Percentiles rank a stretch among this genome's conserved stretches.
Conservation (phyloP, 2,329 filamentous ascomycete genomes). For the Diaporthe citri region DNA sequence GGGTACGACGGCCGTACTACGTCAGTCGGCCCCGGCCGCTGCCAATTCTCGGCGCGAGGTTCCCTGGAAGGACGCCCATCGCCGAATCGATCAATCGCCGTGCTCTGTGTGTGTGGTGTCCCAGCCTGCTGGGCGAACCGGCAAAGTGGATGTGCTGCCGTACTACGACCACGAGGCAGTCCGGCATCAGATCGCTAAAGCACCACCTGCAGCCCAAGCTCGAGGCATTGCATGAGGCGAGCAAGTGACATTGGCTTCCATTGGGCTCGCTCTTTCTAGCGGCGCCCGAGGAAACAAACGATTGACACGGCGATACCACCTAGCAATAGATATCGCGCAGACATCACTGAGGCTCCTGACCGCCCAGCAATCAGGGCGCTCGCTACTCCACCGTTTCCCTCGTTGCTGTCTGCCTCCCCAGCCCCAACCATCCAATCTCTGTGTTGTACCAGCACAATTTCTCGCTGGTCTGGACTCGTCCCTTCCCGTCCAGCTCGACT, state of each 20-base stretch:
- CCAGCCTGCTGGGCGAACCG: conserved; percentile 19
- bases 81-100: conserved; percentile 7
- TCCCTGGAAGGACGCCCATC: conserved; percentile 12
- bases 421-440: conserved; percentile 4
- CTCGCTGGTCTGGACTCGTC: conserved; percentile 26
- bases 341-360: conserved; percentile 20
- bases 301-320: conserved; percentile 28
- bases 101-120: not conserved
- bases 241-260: conserved; percentile 1
- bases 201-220: conserved; percentile 28
- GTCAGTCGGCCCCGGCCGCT: conserved; percentile 29
- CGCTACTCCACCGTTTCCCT: conserved; percentile 14
- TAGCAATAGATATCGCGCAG: conserved; percentile 7
- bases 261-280: conserved; percentile 26
- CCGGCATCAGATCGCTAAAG: conserved; percentile 17
- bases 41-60: conserved; percentile 22
- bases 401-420: conserved; percentile 7
- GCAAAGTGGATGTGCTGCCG: conserved; percentile 1
- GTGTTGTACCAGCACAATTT: conserved; percentile 32
- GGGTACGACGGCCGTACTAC: conserved; percentile 10
- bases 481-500: conserved; percentile 4
- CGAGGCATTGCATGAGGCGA: conserved; percentile 11
- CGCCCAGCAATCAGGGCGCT: conserved; percentile 21
- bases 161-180: conserved; percentile 19
- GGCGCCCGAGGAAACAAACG: conserved; percentile 27